Conservation (phyloP, 2,329 filamentous ascomycete species). For the Apiospora rasikravindrae region DNA sequence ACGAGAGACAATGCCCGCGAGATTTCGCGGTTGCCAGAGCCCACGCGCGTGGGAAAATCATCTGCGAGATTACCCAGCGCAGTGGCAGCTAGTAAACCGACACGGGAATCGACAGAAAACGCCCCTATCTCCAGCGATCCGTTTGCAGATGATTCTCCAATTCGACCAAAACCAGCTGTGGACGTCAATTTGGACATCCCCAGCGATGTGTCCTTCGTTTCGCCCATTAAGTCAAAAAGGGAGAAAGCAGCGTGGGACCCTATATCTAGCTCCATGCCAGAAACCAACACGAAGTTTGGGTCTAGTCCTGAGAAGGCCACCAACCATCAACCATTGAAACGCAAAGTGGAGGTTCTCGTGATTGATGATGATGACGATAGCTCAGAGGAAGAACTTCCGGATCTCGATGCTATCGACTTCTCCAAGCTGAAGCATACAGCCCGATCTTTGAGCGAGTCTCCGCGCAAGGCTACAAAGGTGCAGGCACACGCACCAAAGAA, state of each 20-base stretch:
- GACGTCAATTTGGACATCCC: conserved; percentile 34
- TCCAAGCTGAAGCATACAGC: conserved; percentile 32
- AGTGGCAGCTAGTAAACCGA: neutral
- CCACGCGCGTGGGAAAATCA: conserved; percentile 21
- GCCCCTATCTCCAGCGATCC: conserved; percentile 4
- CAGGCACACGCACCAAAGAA: conserved; percentile 32
- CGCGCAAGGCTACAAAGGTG: conserved; percentile 25
- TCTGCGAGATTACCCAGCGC: neutral
- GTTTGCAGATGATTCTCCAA: conserved; percentile 23
- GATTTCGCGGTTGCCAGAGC: conserved; percentile 33
- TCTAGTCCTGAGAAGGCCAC: conserved; percentile 25
- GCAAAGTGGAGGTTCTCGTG: conserved; percentile 39
- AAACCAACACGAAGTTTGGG: conserved; percentile 33
- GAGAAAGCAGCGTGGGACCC: conserved; percentile 50
- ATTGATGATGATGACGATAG: conserved; percentile 37
- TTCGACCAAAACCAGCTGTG: conserved; percentile 11
- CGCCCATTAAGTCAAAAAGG: conserved; percentile 29
- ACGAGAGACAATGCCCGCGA: conserved; percentile 23
- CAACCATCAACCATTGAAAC: conserved; percentile 26
- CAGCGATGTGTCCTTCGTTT: conserved; percentile 32
- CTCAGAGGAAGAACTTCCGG: conserved; percentile 52
- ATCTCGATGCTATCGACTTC: conserved; percentile 48
- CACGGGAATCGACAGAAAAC: neutral
- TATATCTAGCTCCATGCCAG: conserved; percentile 59
- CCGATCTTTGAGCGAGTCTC: conserved; percentile 27